phyloP scores from a whole-genome alignment of 495 filamentous ascomycete species.

The Astrothelium subdiscretum region DNA sequence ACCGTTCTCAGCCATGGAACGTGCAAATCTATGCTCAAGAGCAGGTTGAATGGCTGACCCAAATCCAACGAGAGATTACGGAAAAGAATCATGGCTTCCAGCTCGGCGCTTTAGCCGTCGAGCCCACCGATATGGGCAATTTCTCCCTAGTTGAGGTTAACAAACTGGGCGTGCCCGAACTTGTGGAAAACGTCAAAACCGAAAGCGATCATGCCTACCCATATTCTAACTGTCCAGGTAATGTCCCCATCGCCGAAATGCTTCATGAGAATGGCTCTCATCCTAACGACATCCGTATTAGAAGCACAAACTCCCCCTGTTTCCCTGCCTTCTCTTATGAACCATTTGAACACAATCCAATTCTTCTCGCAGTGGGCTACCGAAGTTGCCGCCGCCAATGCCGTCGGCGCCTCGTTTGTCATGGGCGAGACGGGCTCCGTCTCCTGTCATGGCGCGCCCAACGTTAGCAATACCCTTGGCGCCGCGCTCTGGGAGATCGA shows the following conservation, averaged over 20 bases:
- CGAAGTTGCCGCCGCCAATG: not conserved
- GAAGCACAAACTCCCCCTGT: not conserved
- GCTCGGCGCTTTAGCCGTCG: not conserved
- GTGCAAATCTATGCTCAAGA: not conserved
- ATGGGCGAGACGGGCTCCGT: slow-evolving; percentile 5
- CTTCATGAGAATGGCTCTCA: too few species aligned
- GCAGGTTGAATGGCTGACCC: slow-evolving; percentile 3
- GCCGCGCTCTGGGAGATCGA: slow-evolving; percentile 5
- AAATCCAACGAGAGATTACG: not conserved
- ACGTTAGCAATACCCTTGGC: slow-evolving; percentile 6
- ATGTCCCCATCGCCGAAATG: not conserved
- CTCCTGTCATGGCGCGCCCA: slow-evolving; percentile 1
- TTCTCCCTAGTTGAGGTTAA: not conserved
- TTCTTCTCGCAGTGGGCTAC: not conserved
- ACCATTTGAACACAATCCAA: slow-evolving; percentile 1
- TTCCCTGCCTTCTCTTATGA: not conserved
- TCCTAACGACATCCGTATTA: not conserved
- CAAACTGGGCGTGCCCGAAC: not conserved
- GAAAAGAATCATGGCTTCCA: slow-evolving; percentile 2
- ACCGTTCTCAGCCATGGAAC: slow-evolving; percentile 3
- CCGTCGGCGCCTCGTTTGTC: not conserved
- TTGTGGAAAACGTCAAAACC: not conserved
- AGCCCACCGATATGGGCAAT: not conserved
- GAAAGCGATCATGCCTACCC: not conserved
- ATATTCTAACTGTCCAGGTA: not conserved